Percentiles rank a stretch among this genome's conserved stretches.
Conservation (phyloP, 441 rosid genomes). For the Arabidopsis lyrata region DNA sequence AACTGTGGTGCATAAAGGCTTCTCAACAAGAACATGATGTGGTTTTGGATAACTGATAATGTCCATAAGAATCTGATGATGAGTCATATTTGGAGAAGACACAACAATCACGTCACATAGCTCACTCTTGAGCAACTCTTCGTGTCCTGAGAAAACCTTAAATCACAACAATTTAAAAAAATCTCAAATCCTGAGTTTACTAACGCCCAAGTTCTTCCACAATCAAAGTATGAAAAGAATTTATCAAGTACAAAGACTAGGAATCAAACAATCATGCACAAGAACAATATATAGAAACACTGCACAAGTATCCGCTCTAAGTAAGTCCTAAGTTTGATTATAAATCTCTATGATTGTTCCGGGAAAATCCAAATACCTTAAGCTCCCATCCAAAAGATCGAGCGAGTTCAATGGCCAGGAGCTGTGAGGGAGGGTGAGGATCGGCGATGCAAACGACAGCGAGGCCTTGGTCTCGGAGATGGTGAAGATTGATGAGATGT, state of each 20-base stretch:
- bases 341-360: not conserved
- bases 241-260: not conserved
- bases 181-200: conserved; percentile 9
- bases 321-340: not conserved
- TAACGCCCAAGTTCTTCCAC: not conserved
- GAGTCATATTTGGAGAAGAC: conserved; percentile 94
- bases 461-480: conserved; percentile 71
- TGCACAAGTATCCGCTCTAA: not conserved
- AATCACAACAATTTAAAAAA: conserved; percentile 16
- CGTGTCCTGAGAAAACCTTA: conserved; percentile 86
- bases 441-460: conserved; percentile 80
- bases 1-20: conserved; percentile 91
- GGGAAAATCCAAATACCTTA: conserved; percentile 48
- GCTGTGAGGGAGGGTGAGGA: conserved; percentile 81
- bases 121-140: conserved; percentile 77
- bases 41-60: conserved; percentile 77
- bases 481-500: conserved; percentile 86
- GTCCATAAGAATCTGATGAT: conserved; percentile 80
- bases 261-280: conserved; percentile 9
- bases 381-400: conserved; percentile 69
- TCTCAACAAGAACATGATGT: conserved; percentile 92
- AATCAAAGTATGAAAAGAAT: not conserved
- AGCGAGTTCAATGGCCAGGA: conserved; percentile 63
- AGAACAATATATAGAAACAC: not conserved
- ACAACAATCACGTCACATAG: conserved; percentile 83